Evolutionary conservation across 2,329 filamentous ascomycete species (phyloP), one percentile per base, ranked within the genome.

Genomic region (Clonostachys sp.): DNA sequence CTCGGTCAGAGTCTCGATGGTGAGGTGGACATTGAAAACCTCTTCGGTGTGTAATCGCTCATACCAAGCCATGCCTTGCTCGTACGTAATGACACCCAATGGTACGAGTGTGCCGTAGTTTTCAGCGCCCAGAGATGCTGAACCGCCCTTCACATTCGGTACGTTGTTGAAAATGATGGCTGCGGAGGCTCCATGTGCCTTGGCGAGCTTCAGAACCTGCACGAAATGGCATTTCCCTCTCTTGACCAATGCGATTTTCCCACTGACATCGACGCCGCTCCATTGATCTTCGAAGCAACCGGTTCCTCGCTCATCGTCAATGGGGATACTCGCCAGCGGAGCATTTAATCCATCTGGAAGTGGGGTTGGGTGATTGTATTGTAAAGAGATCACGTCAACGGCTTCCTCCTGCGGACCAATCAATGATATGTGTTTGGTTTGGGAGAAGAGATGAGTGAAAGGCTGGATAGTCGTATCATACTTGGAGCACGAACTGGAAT

Each of bases 151-250:
- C 3, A 48, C 50, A 1, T 76, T 78, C 0, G 71, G 61, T 3
- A 30, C 24, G 24, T 84, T 81, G 71, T 87, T 81, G 64, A 82
- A 85, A 49, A 87, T 68, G 42, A 87, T 64, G 2, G 76, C 67
- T 35, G 63, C 70, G 6, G 67, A 13, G 2, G 71, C 72, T 36
- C 71, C 71, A 20, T 66, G 59, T 3, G 61, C 59, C 52, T 59
- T 65, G 35, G 72, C 72, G 5, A 72, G 61, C 54, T 63, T 66
- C 34, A 71, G 58, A 58, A 73, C 74, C 45, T 67, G 62, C 5
- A 62, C 48, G 36, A 73, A 65, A 16, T 62, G 59, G 49, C 72
- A 75, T 20, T 43, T 47, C 30, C 72, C 71, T 13, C 71, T 65
- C 63, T 72, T 71, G 16, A 75, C 54, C 24, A 75, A 67, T 5